Evolutionary conservation across 495 filamentous ascomycete genomes (phyloP), one percentile per base, ranked within the genome.

Genomic region (Entonaema liquescens): DNA sequence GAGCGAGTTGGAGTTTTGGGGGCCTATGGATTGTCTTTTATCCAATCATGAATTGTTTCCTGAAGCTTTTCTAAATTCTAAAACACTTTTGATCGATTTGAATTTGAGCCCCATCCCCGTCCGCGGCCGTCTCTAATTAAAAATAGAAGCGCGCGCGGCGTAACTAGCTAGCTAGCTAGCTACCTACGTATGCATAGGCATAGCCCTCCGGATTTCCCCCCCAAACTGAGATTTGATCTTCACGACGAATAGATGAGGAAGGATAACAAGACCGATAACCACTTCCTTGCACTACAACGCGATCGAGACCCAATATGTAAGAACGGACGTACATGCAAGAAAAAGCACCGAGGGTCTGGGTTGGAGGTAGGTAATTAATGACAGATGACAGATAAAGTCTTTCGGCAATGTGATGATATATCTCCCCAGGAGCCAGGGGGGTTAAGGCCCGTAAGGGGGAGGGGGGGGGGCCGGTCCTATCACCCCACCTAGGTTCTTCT

Each of bases 341-440:
- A 52, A 23, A 67, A 67, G 57, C 63, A 67, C 69, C 69, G 69
- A 72, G 59, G 26, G 59, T 55, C 56, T 70, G 68, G 68, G 40
- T 62, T 57, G 23, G 49, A 54, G 57, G 56, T 13, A 57, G 31
- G 33, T 42, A 36, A 71, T 55, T 72, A 67, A 72, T 60, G 59
- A 63, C 40, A 62, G 69, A 72, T 72, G 64, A 71, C 62, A 71
- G 68, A 64, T 67, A 62, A 55, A 53, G 62, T 55, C 47, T 62
- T 70, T 70, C 67, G 67, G 67, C 56, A 70, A 70, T 65, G 67
- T 70, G 62, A 31, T 65, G 56, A 65, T 64, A 62, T 66, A 55
- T 53, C 49, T 65, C 55, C 53, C 53, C 36, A 49, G 36, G 19
- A 33, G 29, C 44, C 33, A 19, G 33, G 52, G 50, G 33, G 68